Evolutionary conservation across 257 asterid species (phyloP).

Genomic region (Penstemon barbatus): DNA sequence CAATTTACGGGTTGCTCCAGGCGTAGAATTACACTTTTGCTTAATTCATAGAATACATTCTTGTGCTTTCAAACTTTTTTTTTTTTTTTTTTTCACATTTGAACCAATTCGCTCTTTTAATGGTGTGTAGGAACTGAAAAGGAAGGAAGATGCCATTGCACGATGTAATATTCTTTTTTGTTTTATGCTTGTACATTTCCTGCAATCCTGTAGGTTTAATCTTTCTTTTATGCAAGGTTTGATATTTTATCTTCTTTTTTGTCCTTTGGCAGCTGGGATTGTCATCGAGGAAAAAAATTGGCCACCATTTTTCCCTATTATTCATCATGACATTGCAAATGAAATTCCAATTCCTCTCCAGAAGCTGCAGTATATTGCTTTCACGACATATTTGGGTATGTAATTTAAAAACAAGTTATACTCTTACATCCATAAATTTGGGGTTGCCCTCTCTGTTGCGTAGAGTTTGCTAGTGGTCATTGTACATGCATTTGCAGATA

Average conservation of each 20-base stretch:
- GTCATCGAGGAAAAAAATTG: conserved; percentile 85
- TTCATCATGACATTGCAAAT: conserved; percentile 85
- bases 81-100: too few species aligned
- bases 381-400: conserved; percentile 83
- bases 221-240: conserved; percentile 10
- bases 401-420: background rate
- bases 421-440: background rate
- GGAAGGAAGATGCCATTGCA: conserved; percentile 73
- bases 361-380: conserved; percentile 83
- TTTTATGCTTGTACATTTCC: background rate
- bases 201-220: background rate
- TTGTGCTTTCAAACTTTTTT: too few species aligned
- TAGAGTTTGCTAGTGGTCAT: conserved; percentile 11
- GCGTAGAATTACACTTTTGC: too few species aligned
- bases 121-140: conserved; percentile 70
- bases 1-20: too few species aligned
- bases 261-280: conserved; percentile 69
- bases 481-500: background rate
- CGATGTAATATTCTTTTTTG: conserved; percentile 47
- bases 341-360: conserved; percentile 92
- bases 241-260: conserved; percentile 1
- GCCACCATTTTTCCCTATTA: conserved; percentile 85
- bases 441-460: conserved; percentile 2
- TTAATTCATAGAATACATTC: too few species aligned
- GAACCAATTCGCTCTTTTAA: conserved; percentile 20